These are phyloP conservation scores for Dactylellina sp. DNA, from an alignment of 2,329 filamentous ascomycete species.

Conservation along the genomic window DNA sequence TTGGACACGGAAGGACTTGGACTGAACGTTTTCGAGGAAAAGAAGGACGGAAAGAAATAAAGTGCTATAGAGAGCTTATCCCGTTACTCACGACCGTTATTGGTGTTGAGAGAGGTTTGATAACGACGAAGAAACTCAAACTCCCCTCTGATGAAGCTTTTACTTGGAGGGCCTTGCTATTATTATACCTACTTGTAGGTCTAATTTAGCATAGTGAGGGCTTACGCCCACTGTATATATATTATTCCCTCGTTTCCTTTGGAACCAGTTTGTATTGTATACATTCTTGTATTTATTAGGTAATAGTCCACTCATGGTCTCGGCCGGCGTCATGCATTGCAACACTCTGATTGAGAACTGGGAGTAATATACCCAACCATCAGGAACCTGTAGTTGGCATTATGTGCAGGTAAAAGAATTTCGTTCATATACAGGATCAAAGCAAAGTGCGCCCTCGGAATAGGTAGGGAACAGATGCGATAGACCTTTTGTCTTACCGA, in stretches of 20 bases:
- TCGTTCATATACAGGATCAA: too few relatives aligned
- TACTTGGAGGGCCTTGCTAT: background rate
- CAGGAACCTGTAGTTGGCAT: too few relatives aligned
- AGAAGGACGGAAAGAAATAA: slow-evolving; percentile 60
- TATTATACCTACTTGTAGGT: background rate
- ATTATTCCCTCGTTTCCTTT: slow-evolving; percentile 24
- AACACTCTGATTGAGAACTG: too few relatives aligned
- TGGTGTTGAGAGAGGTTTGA: background rate
- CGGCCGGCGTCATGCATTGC: slow-evolving; percentile 16
- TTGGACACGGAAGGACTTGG: slow-evolving; percentile 91
- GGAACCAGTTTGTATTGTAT: slow-evolving; percentile 8
- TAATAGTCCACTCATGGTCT: slow-evolving; percentile 50
- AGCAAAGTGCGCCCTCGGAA: too few relatives aligned
- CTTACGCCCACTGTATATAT: slow-evolving; percentile 47
- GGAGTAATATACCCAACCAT: too few relatives aligned
- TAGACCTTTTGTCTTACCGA: too few relatives aligned
- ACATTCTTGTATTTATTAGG: slow-evolving; percentile 48
- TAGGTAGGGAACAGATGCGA: too few relatives aligned
- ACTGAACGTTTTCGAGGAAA: slow-evolving; percentile 75
- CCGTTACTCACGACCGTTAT: background rate
- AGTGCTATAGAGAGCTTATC: too few relatives aligned
- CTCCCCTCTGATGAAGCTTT: slow-evolving; percentile 42
- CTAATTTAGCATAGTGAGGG: background rate
- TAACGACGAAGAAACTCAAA: slow-evolving; percentile 15
- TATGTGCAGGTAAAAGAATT: too few relatives aligned